Percentiles rank a stretch among this genome's conserved stretches.
These are phyloP conservation scores for Saturnispora diversa DNA, from an alignment of 805 yeast species.

Conservation along the genomic window DNA sequence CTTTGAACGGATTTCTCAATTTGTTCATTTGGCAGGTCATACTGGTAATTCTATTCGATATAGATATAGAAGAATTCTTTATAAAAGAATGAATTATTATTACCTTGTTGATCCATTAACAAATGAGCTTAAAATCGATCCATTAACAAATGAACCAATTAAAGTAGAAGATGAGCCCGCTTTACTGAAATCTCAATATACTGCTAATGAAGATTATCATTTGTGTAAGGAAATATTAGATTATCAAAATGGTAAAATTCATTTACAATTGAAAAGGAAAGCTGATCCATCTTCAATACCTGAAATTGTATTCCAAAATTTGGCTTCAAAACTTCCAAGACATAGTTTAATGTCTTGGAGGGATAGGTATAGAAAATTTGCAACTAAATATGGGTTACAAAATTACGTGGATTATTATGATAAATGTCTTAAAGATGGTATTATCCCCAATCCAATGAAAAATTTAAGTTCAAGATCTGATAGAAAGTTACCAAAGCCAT, in stretches of 20 bases:
- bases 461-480: conserved; percentile 43
- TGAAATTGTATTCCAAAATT: conserved; percentile 33
- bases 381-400: conserved; percentile 52
- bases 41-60: conserved; percentile 72
- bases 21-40: conserved; percentile 45
- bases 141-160: conserved; percentile 33
- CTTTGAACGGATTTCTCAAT: conserved; percentile 51
- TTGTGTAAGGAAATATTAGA: conserved; percentile 36
- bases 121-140: conserved; percentile 37
- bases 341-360: conserved; percentile 75
- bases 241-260: conserved; percentile 19
- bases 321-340: conserved; percentile 35
- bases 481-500: conserved; percentile 15
- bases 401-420: conserved; percentile 49
- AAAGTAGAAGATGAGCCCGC: conserved; percentile 38
- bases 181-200: conserved; percentile 51
- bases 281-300: conserved; percentile 24
- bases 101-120: conserved; percentile 38
- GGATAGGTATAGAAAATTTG: conserved; percentile 68
- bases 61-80: conserved; percentile 42
- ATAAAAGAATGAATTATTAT: conserved; percentile 37
- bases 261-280: conserved; percentile 15
- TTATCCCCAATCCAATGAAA: conserved; percentile 49
- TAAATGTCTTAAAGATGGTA: conserved; percentile 29
- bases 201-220: conserved; percentile 61